A percentile compares a stretch with the other conserved stretches of the same genome.
phyloP scores from a whole-genome alignment of 805 yeast species.

The Lipomyces japonicus region DNA sequence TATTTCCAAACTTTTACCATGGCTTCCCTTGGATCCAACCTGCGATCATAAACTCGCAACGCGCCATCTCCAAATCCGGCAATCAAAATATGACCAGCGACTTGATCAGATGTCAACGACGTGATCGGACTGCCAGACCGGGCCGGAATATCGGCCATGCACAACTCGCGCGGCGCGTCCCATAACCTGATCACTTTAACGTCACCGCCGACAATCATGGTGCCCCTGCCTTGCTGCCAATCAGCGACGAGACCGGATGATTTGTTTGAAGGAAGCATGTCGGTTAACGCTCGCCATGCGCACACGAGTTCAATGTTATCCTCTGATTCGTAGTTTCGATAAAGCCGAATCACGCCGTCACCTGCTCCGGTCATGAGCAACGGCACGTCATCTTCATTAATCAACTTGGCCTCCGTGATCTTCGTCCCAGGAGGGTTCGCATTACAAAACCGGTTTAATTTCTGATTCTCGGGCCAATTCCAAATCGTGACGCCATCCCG shows the following conservation, averaged over 20 bases:
- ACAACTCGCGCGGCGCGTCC: slow-evolving; percentile 94
- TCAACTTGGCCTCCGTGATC: slow-evolving; percentile 76
- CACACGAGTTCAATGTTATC: slow-evolving; percentile 62
- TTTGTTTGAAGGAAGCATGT: slow-evolving; percentile 71
- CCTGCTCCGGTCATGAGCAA: slow-evolving; percentile 81
- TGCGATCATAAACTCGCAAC: slow-evolving; percentile 82
- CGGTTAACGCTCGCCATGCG: slow-evolving; percentile 91
- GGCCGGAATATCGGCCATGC: slow-evolving; percentile 84
- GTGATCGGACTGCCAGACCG: slow-evolving; percentile 86
- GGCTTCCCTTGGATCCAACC: slow-evolving; percentile 78
- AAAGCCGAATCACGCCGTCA: slow-evolving; percentile 90
- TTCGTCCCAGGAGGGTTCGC: slow-evolving; percentile 84
- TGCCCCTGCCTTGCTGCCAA: slow-evolving; percentile 96
- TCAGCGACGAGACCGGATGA: slow-evolving; percentile 82
- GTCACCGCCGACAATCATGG: slow-evolving; percentile 89
- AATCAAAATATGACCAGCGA: slow-evolving; percentile 83
- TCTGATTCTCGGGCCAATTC: slow-evolving; percentile 72
- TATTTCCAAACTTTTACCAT: slow-evolving; percentile 78
- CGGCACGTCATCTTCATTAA: slow-evolving; percentile 91
- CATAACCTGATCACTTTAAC: slow-evolving; percentile 85
- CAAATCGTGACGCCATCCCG: slow-evolving; percentile 78
- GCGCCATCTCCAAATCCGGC: slow-evolving; percentile 93
- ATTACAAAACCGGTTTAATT: slow-evolving; percentile 67
- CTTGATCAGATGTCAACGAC: slow-evolving; percentile 88
- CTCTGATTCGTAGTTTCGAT: slow-evolving; percentile 63